A percentile compares a stretch with the other conserved stretches of the same genome.
Conservation (phyloP, 768 basidiomycete genomes). For the Psilocybe subaeruginosa region DNA sequence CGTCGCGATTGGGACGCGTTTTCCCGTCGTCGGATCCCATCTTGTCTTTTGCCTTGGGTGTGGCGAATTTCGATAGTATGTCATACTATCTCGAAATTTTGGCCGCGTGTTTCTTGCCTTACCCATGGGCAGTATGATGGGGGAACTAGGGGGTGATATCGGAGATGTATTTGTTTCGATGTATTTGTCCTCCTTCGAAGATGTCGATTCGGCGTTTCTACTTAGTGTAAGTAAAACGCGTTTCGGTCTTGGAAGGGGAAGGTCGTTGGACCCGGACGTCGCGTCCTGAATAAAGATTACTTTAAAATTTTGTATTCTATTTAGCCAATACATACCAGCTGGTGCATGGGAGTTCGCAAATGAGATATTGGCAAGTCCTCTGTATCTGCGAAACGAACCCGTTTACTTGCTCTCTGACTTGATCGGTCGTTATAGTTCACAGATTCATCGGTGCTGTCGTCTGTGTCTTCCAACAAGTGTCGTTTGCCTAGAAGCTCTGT, state of each 20-base stretch:
- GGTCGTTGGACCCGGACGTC: not conserved
- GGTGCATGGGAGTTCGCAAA: conserved; percentile 7
- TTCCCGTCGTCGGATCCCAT: conserved; percentile 15
- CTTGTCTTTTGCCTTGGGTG: conserved; percentile 12
- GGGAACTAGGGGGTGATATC: not conserved
- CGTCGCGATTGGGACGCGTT: conserved; percentile 6
- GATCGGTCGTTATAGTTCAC: not conserved
- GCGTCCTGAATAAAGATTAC: not conserved
- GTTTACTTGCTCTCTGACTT: conserved; percentile 5
- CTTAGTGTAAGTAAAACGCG: not conserved
- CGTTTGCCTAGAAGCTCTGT: conserved; percentile 9
- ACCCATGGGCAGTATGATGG: not conserved
- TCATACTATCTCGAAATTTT: not conserved
- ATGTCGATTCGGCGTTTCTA: not conserved
- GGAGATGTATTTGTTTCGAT: not conserved
- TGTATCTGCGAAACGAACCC: conserved; percentile 11
- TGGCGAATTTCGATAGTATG: conserved; percentile 1
- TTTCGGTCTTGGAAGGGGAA: not conserved
- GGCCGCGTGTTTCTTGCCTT: not conserved
- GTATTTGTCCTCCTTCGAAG: not conserved
- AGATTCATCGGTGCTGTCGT: not conserved
- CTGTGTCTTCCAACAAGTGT: not conserved
- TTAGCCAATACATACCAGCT: conserved; percentile 5
- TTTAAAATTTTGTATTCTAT: not conserved
- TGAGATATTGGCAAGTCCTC: conserved; percentile 8